phyloP scores from a whole-genome alignment of 139 green algal species.

The Chlamydomonas schloesseri region DNA sequence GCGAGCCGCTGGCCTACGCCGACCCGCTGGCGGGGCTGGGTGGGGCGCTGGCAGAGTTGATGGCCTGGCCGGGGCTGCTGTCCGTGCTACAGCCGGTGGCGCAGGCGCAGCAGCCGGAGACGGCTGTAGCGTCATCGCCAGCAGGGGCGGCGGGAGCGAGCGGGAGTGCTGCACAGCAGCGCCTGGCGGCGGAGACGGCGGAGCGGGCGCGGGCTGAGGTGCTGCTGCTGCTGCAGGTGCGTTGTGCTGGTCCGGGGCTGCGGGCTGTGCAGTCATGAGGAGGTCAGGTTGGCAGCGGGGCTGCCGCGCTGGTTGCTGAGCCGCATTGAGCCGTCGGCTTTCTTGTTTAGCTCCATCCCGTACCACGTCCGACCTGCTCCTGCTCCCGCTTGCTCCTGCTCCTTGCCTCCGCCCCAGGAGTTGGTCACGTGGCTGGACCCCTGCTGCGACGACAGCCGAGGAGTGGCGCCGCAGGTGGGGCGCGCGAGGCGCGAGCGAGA shows the following conservation, averaged over 20 bases:
- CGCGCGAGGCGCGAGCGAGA: too few species aligned
- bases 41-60: neutral
- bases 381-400: too few species aligned
- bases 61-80: constrained; percentile 40
- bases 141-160: neutral
- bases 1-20: constrained; percentile 28
- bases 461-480: neutral
- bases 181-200: neutral
- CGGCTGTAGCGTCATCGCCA: too few species aligned
- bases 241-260: too few species aligned
- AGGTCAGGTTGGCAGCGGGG: neutral
- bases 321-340: too few species aligned
- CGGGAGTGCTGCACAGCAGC: neutral
- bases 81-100: neutral
- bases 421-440: constrained; percentile 34
- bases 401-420: neutral
- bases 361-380: too few species aligned
- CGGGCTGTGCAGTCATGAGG: too few species aligned
- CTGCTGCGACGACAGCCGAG: neutral
- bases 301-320: neutral
- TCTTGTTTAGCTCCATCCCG: too few species aligned
- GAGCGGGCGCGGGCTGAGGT: neutral
- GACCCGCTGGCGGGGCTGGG: constrained; percentile 1
- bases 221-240: constrained; percentile 26
- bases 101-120: neutral